Base-by-base conservation (phyloP, 441 rosid genomes). In the Lepidium campestre region DNA sequence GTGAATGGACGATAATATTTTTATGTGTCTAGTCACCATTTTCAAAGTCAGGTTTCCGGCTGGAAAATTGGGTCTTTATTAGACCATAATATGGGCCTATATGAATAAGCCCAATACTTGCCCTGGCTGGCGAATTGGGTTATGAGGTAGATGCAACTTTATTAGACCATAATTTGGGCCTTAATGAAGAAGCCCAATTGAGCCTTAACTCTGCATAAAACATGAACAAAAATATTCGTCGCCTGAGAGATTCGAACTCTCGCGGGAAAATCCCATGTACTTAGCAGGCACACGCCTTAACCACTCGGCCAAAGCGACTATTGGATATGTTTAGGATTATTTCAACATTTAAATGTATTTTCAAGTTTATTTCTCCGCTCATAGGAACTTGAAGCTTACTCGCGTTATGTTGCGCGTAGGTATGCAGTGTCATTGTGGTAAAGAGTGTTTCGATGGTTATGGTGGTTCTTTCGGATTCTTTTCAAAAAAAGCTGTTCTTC, bases 271-370 rank as follows among this genome's bases (percentile, higher is more conserved):
- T 31, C 45, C 45, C 61, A 36, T 83, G 89, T 86, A 83, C 93
- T 86, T 88, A 84, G 91, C 93, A 87, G 95, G 97, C 97, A 91
- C 94, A 85, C 94, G 89, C 93, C 97, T 91, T 89, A 85, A 90
- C 98, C 96, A 86, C 60, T 56, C 61, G 61, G 61, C 61, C 45
- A 56, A 35, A 55, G 60, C 60, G 60, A 32, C 58, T 1, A 1
- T 31, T 6, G 6, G 9, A 6, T 2, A n/a, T 0, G 0, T 6
- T 1, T 1, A 13, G 6, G 44, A 5, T 5, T 5, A 13, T 2
- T 27, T 6, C 1, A 27, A 0, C 0, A 27, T 27, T 27, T 27
- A 27, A 27, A n/a, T n/a, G n/a, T n/a, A n/a, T n/a, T n/a, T n/a
- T n/a, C n/a, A n/a, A n/a, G n/a, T n/a, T n/a, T n/a, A n/a, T n/a